Base-by-base conservation (phyloP, 2,329 filamentous ascomycete genomes). In the Elsinoe perseae region DNA sequence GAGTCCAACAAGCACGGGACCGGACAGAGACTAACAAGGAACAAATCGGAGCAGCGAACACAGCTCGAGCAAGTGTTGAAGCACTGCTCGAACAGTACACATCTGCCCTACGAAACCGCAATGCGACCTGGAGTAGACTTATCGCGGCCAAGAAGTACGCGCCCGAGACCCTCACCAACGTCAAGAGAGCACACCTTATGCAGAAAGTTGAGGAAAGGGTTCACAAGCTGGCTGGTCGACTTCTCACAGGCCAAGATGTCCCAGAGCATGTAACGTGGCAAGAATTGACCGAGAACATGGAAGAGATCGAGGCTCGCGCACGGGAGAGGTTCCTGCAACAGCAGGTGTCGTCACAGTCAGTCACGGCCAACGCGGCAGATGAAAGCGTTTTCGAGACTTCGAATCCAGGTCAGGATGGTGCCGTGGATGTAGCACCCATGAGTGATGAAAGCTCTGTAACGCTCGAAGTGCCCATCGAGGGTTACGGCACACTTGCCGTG, bases 381-480 rank as follows among this genome's bases (percentile, higher is more conserved):
- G 38, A 4, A 12, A n/a, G 21, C n/a, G n/a, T n/a, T n/a, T n/a
- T n/a, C n/a, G n/a, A n/a, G n/a, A n/a, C n/a, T n/a, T n/a, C n/a
- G n/a, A 21, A 43, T 18, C n/a, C 38, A n/a, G 27, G 10, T 25
- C 14, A 28, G 23, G 16, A 48, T 18, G 27, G 14, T 12, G 16
- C 2, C 5, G n/a, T 14, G n/a, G 32, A 14, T 14, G 32, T 3
- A 3, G 32, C 32, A 3, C 9, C 32, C 4, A 14, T 36, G 4
- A 14, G 5, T 12, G 40, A 34, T 50, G 57, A 40, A 43, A 14
- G 32, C 12, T 57, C 18, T 59, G 64, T 28, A 58, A 62, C n/a
- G 43, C 57, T 18, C 14, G 48, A 52, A n/a, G 48, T 65, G 63
- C 36, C 63, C 63, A 10, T 23, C 57, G n/a, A 25, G 14, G 48